These are phyloP conservation scores for Brettanomyces anomalus DNA, from an alignment of 805 yeast genomes.

Conservation along the genomic window DNA sequence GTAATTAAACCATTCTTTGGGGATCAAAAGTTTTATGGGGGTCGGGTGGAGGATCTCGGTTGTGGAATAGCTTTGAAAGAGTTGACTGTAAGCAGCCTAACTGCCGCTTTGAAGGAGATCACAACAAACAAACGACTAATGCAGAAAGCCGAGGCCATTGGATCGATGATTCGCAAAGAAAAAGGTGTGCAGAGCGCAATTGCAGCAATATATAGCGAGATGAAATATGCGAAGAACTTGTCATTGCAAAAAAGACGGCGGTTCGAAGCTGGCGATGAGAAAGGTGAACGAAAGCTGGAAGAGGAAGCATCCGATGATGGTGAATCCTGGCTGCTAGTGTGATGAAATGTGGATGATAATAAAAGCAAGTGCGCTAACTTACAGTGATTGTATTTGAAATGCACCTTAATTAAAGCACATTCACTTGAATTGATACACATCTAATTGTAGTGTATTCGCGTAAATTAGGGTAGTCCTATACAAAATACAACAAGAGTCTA, in stretches of 20 bases:
- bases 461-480: no score
- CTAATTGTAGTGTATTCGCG: no score
- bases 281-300: not conserved
- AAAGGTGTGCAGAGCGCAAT: conserved; percentile 76
- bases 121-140: conserved; percentile 58
- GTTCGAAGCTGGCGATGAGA: not conserved
- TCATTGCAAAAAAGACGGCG: conserved; percentile 35
- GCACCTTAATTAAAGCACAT: no score
- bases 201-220: conserved; percentile 64
- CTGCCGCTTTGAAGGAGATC: conserved; percentile 61
- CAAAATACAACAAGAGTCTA: no score
- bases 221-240: conserved; percentile 65
- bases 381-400: no score
- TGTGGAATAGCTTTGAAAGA: conserved; percentile 68
- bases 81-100: conserved; percentile 52
- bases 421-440: no score
- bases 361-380: not conserved
- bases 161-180: conserved; percentile 59
- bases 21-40: conserved; percentile 89
- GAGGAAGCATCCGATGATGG: not conserved
- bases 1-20: conserved; percentile 93
- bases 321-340: not conserved
- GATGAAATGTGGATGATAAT: not conserved
- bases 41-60: conserved; percentile 80
- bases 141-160: conserved; percentile 56